A percentile compares a stretch with the other conserved stretches of the same genome.
These are phyloP conservation scores for Wallacemonas sp. DNA, from an alignment of 208 protist genomes.

Conservation along the genomic window DNA sequence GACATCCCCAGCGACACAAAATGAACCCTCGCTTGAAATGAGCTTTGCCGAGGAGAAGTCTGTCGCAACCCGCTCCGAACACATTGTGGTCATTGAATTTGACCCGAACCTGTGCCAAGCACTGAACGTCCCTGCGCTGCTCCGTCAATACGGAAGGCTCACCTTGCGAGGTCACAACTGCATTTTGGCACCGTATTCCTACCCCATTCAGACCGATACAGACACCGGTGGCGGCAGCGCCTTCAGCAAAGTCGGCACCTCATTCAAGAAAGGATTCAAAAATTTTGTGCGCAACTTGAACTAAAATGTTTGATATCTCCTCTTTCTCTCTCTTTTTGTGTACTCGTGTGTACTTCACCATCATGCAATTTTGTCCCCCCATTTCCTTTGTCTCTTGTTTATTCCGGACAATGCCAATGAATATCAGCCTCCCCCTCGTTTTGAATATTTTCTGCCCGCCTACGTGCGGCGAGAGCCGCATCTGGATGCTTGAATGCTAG, in stretches of 20 bases:
- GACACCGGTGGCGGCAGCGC: slow-evolving; percentile 27
- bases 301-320: too few species aligned
- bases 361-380: too few species aligned
- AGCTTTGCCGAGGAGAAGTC: slow-evolving; percentile 26
- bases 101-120: slow-evolving; percentile 46
- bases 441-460: too few species aligned
- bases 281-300: slow-evolving; percentile 74
- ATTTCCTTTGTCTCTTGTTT: background rate
- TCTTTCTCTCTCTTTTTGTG: too few species aligned
- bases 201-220: slow-evolving; percentile 38
- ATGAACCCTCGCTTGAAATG: background rate
- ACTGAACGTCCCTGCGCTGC: slow-evolving; percentile 41
- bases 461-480: too few species aligned
- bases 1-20: background rate
- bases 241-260: slow-evolving; percentile 60
- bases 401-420: too few species aligned
- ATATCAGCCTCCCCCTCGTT: too few species aligned
- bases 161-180: slow-evolving; percentile 34
- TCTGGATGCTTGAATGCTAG: too few species aligned
- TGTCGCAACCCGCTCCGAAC: slow-evolving; percentile 24
- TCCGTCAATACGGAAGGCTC: slow-evolving; percentile 42
- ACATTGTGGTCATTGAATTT: slow-evolving; percentile 67
- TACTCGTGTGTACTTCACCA: background rate
- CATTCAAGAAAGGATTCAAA: slow-evolving; percentile 67
- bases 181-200: slow-evolving; percentile 56